These are phyloP conservation scores for Aureococcus anophagefferens DNA, from an alignment of 108 stramenopile species.

Conservation along the genomic window DNA sequence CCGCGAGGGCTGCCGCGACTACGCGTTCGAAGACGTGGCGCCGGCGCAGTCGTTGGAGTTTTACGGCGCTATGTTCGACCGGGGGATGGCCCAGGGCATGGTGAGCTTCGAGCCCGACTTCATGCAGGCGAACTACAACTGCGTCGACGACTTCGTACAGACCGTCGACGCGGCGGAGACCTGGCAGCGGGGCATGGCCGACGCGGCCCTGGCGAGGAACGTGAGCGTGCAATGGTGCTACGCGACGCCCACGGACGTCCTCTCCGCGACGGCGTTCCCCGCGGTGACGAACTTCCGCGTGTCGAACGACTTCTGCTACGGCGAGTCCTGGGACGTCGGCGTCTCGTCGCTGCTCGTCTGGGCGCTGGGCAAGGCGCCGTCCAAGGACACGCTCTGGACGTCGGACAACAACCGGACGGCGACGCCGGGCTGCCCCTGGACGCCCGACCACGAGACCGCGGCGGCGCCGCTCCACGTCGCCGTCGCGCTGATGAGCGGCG, in stretches of 20 bases:
- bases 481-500: slow-evolving; percentile 28
- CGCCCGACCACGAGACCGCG: slow-evolving; percentile 25
- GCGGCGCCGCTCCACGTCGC: slow-evolving; percentile 31
- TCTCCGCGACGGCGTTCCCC: slow-evolving; percentile 14
- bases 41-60: slow-evolving; percentile 23
- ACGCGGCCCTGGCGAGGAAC: slow-evolving; percentile 20
- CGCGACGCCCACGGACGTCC: slow-evolving; percentile 26
- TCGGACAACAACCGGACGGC: slow-evolving; percentile 20
- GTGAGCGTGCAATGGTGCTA: slow-evolving; percentile 36
- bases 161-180: not conserved
- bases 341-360: slow-evolving; percentile 33
- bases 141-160: slow-evolving; percentile 25
- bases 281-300: slow-evolving; percentile 40
- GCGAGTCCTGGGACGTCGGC: slow-evolving; percentile 33
- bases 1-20: slow-evolving; percentile 23
- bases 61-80: slow-evolving; percentile 27
- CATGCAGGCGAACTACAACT: slow-evolving; percentile 40
- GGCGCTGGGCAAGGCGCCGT: slow-evolving; percentile 30
- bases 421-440: slow-evolving; percentile 37
- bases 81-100: slow-evolving; percentile 28
- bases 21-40: slow-evolving; percentile 21
- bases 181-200: slow-evolving; percentile 35
- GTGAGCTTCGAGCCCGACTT: slow-evolving; percentile 37
- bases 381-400: slow-evolving; percentile 40
- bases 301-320: slow-evolving; percentile 38